Evolutionary conservation across 2,329 filamentous ascomycete genomes (phyloP).

Genomic region (Diaporthe aspalathi): DNA sequence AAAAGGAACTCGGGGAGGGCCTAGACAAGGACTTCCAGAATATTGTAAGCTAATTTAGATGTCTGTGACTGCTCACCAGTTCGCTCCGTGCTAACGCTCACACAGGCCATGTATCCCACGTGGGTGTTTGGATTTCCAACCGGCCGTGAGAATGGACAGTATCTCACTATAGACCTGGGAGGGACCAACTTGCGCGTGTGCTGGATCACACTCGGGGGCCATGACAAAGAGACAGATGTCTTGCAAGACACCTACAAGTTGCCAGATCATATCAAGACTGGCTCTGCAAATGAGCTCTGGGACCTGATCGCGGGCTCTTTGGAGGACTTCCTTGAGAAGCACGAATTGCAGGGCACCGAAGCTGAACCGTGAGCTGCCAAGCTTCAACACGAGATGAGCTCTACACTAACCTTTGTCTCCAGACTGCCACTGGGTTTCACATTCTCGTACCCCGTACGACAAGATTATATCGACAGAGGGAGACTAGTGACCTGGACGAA

Average conservation of each 20-base stretch:
- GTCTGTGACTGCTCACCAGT: neutral
- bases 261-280: slow-evolving; percentile 74
- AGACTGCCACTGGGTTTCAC: slow-evolving; percentile 75
- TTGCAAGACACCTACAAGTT: slow-evolving; percentile 78
- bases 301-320: slow-evolving; percentile 77
- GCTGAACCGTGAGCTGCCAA: slow-evolving; percentile 55
- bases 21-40: slow-evolving; percentile 32
- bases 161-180: slow-evolving; percentile 49
- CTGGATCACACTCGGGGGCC: slow-evolving; percentile 44
- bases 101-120: slow-evolving; percentile 35
- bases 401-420: slow-evolving; percentile 54
- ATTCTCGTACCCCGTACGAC: slow-evolving; percentile 78
- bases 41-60: slow-evolving; percentile 26
- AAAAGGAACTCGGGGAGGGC: slow-evolving; percentile 29
- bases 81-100: neutral
- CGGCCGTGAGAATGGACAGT: slow-evolving; percentile 76
- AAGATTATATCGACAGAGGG: slow-evolving; percentile 77
- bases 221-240: slow-evolving; percentile 64
- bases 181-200: slow-evolving; percentile 51
- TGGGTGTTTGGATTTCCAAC: slow-evolving; percentile 65
- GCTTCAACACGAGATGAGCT: slow-evolving; percentile 48
- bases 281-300: slow-evolving; percentile 74
- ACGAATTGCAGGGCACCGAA: slow-evolving; percentile 31
- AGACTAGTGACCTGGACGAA: slow-evolving; percentile 80
- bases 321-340: slow-evolving; percentile 74